Evolutionary conservation across 108 stramenopile genomes (phyloP).

Genomic region (Skeletonema costatum): DNA sequence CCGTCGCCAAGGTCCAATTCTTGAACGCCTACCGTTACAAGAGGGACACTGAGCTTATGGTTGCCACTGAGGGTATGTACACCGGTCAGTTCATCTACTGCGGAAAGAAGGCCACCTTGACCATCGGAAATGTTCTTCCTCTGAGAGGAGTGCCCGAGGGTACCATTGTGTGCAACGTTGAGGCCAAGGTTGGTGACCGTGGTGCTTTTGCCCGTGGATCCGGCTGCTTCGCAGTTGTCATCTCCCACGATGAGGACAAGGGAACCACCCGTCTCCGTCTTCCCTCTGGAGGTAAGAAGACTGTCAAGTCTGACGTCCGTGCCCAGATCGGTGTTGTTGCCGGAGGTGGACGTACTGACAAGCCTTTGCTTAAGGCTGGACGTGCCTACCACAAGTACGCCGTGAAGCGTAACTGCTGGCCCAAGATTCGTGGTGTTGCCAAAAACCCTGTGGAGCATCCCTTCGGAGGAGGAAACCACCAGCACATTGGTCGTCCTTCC

Average conservation of each 20-base stretch:
- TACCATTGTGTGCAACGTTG: conserved; percentile 98
- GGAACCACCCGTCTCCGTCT: conserved; percentile 98
- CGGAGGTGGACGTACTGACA: conserved; percentile 99
- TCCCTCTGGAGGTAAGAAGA: conserved; percentile 99
- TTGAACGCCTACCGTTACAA: conserved; percentile 97
- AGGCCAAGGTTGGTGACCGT: conserved; percentile 94
- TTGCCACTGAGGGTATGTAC: conserved; percentile 99
- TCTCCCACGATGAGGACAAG: conserved; percentile 99
- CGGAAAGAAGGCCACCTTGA: conserved; percentile 97
- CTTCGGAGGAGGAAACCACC: conserved; percentile 99
- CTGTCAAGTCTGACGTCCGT: conserved; percentile 89
- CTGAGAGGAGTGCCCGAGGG: conserved; percentile 96
- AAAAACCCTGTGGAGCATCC: conserved; percentile 99
- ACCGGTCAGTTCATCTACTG: conserved; percentile 99
- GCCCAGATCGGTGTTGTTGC: conserved; percentile 99
- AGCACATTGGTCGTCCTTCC: conserved; percentile 99
- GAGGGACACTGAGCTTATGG: conserved; percentile 92
- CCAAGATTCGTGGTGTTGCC: conserved; percentile 99
- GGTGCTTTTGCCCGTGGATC: conserved; percentile 96
- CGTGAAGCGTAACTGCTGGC: conserved; percentile 99
- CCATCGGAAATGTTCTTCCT: conserved; percentile 97
- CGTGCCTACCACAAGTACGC: conserved; percentile 99
- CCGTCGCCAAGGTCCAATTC: conserved; percentile 98
- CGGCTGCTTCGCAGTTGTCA: conserved; percentile 97
- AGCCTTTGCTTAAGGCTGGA: conserved; percentile 99